phyloP scores from a whole-genome alignment of 257 asterid genomes.

The Nicotiana obtusifolia region DNA sequence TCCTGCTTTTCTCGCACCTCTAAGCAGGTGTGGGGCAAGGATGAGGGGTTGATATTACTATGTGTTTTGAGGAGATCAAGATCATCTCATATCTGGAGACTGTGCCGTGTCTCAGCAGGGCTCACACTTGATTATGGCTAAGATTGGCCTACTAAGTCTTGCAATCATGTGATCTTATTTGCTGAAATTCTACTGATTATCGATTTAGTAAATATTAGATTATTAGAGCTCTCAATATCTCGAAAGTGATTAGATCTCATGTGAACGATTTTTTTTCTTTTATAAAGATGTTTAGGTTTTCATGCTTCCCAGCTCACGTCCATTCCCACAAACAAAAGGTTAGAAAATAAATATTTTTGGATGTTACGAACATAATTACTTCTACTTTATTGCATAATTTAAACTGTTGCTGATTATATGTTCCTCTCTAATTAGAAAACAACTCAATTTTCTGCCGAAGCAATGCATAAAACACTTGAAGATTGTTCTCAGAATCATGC shows the following conservation, averaged over 20 bases:
- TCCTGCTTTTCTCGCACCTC: constrained; percentile 82
- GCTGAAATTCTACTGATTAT: constrained; percentile 17
- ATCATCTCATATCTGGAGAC: constrained; percentile 90
- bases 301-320: constrained; percentile 75
- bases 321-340: constrained; percentile 77
- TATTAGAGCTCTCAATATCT: constrained; percentile 19
- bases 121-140: constrained; percentile 94
- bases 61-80: constrained; percentile 73
- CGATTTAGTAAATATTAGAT: constrained; percentile 23
- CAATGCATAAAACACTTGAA: constrained; percentile 56
- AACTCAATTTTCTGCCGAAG: constrained; percentile 46
- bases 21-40: constrained; percentile 87
- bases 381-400: not conserved
- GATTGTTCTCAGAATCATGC: constrained; percentile 39
- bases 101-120: constrained; percentile 90
- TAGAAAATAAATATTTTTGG: constrained; percentile 21
- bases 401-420: constrained; percentile 13
- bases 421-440: constrained; percentile 48
- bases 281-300: constrained; percentile 71
- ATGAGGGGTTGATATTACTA: constrained; percentile 42
- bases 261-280: constrained; percentile 31
- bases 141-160: constrained; percentile 36
- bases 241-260: constrained; percentile 30
- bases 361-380: not conserved
- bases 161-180: constrained; percentile 27